A percentile compares a stretch with the other conserved stretches of the same genome.
Conservation (phyloP, 495 filamentous ascomycete genomes). For the Xylaria intraflava region DNA sequence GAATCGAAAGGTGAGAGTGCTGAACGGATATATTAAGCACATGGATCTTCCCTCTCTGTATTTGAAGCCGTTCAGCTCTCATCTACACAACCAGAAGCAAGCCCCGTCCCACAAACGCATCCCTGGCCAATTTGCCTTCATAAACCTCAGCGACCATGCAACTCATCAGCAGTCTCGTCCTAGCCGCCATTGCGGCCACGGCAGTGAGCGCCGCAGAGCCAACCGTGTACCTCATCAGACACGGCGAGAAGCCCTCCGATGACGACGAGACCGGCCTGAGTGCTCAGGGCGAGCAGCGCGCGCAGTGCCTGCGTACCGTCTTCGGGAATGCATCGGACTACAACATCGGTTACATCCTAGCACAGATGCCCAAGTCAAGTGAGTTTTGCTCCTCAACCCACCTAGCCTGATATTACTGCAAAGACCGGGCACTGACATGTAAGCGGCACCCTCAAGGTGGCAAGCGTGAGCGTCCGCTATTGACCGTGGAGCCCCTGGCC, state of each 20-base stretch:
- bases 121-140: not conserved
- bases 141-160: slow-evolving; percentile 7
- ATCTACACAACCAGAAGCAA: too few relatives aligned
- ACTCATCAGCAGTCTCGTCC: slow-evolving; percentile 6
- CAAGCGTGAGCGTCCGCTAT: slow-evolving; percentile 40
- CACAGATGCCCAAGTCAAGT: slow-evolving; percentile 43
- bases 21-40: too few relatives aligned
- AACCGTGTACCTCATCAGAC: slow-evolving; percentile 50
- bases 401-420: too few relatives aligned
- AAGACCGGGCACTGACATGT: not conserved
- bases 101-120: not conserved
- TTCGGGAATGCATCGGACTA: slow-evolving; percentile 43
- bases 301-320: slow-evolving; percentile 44
- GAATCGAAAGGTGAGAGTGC: too few relatives aligned
- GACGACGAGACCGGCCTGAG: slow-evolving; percentile 40
- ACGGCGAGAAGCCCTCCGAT: slow-evolving; percentile 48
- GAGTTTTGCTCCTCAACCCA: slow-evolving; percentile 7
- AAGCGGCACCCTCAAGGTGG: slow-evolving; percentile 33
- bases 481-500: slow-evolving; percentile 47
- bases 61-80: too few relatives aligned
- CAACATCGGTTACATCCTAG: slow-evolving; percentile 49
- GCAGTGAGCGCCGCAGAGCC: slow-evolving; percentile 9
- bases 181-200: slow-evolving; percentile 8
- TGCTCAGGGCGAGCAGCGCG: slow-evolving; percentile 39
- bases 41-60: too few relatives aligned